Percentiles rank a stretch among this genome's conserved stretches.
Conservation (phyloP, 805 yeast genomes). For the Starmerella riodocensis region DNA sequence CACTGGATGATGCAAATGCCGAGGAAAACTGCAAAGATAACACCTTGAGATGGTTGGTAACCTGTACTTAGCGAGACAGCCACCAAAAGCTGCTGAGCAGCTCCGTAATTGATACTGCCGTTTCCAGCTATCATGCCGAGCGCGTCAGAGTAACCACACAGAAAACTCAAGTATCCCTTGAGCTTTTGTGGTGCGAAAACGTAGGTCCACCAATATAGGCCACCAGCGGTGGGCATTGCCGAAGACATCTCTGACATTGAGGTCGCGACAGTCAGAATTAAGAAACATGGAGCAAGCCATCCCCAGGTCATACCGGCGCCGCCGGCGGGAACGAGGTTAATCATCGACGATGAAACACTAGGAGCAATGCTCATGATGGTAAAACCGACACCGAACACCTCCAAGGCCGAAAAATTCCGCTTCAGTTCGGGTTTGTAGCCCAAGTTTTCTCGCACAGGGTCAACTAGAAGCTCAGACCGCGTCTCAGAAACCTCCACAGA, state of each 20-base stretch:
- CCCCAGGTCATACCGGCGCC: conserved; percentile 60
- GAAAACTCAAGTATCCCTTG: conserved; percentile 43
- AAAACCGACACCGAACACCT: conserved; percentile 58
- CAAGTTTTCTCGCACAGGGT: conserved; percentile 33
- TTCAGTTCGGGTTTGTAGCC: conserved; percentile 58
- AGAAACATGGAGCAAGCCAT: conserved; percentile 46
- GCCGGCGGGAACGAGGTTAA: conserved; percentile 45
- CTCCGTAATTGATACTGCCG: conserved; percentile 57
- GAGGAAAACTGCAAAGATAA: conserved; percentile 50
- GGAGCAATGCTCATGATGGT: conserved; percentile 54
- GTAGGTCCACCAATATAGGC: conserved; percentile 54
- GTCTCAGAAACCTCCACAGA: too few species aligned
- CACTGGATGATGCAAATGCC: conserved; percentile 46
- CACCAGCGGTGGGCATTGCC: conserved; percentile 63
- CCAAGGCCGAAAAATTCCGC: conserved; percentile 46
- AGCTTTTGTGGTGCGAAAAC: conserved; percentile 45
- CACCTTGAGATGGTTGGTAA: conserved; percentile 41
- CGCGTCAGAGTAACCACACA: conserved; percentile 56
- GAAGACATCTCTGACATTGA: conserved; percentile 55
- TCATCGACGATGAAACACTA: conserved; percentile 43
- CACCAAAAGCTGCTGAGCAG: conserved; percentile 42
- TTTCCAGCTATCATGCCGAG: conserved; percentile 52
- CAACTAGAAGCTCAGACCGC: too few species aligned
- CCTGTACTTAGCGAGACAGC: conserved; percentile 30
- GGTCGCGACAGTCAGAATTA: conserved; percentile 43